A percentile compares a stretch with the other conserved stretches of the same genome.
Conservation (phyloP, 345 rosid species). For the Trapa bicornis region DNA sequence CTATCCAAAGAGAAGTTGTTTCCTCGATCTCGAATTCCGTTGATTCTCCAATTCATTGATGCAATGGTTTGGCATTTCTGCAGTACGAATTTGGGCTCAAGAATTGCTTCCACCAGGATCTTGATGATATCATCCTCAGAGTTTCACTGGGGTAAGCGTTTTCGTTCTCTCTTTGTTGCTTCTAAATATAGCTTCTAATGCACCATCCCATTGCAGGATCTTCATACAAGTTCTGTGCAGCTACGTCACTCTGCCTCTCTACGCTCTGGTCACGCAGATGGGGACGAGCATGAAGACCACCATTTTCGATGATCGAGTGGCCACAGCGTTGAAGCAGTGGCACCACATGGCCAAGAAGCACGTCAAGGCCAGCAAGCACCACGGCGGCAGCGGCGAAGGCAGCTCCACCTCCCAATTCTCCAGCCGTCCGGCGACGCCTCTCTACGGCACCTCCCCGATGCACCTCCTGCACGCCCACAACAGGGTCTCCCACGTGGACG, state of each 20-base stretch:
- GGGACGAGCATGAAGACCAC: constrained; percentile 78
- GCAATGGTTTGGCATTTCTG: not conserved
- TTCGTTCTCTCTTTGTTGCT: not conserved
- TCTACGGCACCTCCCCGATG: constrained; percentile 49
- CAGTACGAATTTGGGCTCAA: constrained; percentile 24
- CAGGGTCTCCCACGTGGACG: constrained; percentile 23
- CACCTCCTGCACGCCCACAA: constrained; percentile 44
- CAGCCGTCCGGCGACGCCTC: constrained; percentile 67
- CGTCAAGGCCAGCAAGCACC: constrained; percentile 36
- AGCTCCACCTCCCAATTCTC: constrained; percentile 27
- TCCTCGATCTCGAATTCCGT: not conserved
- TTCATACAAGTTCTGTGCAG: constrained; percentile 37
- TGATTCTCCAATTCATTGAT: not conserved
- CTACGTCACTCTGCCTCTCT: constrained; percentile 45
- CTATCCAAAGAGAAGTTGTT: not conserved
- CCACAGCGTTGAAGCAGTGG: constrained; percentile 65
- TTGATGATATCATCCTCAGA: constrained; percentile 25
- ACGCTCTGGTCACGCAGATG: constrained; percentile 67
- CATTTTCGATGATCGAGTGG: constrained; percentile 66
- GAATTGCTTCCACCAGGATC: constrained; percentile 23
- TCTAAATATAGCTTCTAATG: too few species aligned
- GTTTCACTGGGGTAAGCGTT: constrained; percentile 27
- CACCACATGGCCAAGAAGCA: constrained; percentile 51
- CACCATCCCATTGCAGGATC: constrained; percentile 4
- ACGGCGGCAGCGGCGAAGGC: constrained; percentile 4